Evolutionary conservation across 176 grass and related monocot genomes (phyloP), one percentile per base, ranked within the genome.

Genomic region (Eragrostis curvula): DNA sequence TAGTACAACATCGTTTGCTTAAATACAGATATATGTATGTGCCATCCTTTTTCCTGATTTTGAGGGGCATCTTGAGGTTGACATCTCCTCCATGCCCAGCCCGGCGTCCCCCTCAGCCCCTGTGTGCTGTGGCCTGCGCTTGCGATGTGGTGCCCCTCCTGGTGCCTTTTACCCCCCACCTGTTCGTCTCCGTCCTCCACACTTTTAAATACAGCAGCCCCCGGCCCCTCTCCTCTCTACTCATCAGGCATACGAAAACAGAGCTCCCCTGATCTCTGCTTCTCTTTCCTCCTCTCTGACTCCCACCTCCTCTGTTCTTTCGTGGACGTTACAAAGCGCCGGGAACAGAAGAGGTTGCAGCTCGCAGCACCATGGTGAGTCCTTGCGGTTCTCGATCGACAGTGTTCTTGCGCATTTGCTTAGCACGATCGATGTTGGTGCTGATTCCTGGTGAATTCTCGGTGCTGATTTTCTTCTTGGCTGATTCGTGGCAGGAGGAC

Each of bases 311-410:
- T 44, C 70, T 21, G 8, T 36, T 32, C n/a, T n/a, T n/a, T n/a
- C 43, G 8, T 7, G 69, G 40, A 7, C 60, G 10, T 3, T 41
- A 20, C 9, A 9, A 27, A 74, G 8, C 12, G 9, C 40, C 40
- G 24, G 27, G 73, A 27, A 36, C 70, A 3, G 24, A 28, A 46
- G 3, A 11, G 11, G 15, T 14, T 65, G 25, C 59, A 4, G 48
- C 71, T 30, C 12, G 30, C 51, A 18, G 32, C 77, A 21, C n/a
- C 81, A 89, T 89, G 87, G 87, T 89, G 82, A 89, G 87, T 5
- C 13, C 32, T 5, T n/a, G 14, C 10, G 1, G 30, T 78, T 69
- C 61, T 17, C 36, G 39, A 39, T 63, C 16, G 5, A 14, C 32
- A 4, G 32, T 36, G 39, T 56, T 39, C 18, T 17, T 2, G 29